These are phyloP conservation scores for Picea abies DNA, from an alignment of 83 land plant species.

Conservation along the genomic window DNA sequence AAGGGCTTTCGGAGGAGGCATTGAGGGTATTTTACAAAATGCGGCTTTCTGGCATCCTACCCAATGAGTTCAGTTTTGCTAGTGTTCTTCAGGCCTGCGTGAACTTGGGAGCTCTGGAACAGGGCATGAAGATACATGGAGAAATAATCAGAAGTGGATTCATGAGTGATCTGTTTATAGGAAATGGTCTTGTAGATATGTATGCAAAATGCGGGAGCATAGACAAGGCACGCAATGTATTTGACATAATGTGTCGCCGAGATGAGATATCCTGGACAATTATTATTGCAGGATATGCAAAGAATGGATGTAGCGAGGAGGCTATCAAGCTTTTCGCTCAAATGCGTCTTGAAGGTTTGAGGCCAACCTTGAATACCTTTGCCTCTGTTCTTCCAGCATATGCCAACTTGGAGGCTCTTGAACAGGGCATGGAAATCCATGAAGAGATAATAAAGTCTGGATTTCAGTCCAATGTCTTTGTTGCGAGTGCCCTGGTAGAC, in stretches of 20 bases:
- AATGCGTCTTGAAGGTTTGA: slow-evolving; percentile 33
- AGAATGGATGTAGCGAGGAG: slow-evolving; percentile 47
- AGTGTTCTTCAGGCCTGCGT: slow-evolving; percentile 59
- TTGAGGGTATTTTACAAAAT: slow-evolving; percentile 30
- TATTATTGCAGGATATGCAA: slow-evolving; percentile 45
- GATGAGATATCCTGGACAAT: slow-evolving; percentile 67
- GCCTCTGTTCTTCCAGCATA: slow-evolving; percentile 53
- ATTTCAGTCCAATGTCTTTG: slow-evolving; percentile 34
- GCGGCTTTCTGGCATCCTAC: slow-evolving; percentile 12
- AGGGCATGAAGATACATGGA: slow-evolving; percentile 53
- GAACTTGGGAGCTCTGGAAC: slow-evolving; percentile 13
- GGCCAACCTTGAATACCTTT: slow-evolving; percentile 39
- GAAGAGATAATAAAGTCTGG: slow-evolving; percentile 43
- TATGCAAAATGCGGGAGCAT: slow-evolving; percentile 58
- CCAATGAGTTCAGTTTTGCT: slow-evolving; percentile 36
- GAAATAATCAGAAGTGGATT: slow-evolving; percentile 31
- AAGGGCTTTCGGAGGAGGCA: slow-evolving; percentile 24
- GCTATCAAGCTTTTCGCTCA: slow-evolving; percentile 33
- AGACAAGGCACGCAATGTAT: slow-evolving; percentile 33
- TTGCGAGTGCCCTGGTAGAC: slow-evolving; percentile 55
- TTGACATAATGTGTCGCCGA: slow-evolving; percentile 22
- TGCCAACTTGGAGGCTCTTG: slow-evolving; percentile 45
- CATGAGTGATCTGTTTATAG: slow-evolving; percentile 39
- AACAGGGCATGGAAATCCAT: slow-evolving; percentile 60
- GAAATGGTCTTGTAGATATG: slow-evolving; percentile 59